These are phyloP conservation scores for Termitomyces sp. DNA, from an alignment of 768 basidiomycete genomes.

Conservation along the genomic window DNA sequence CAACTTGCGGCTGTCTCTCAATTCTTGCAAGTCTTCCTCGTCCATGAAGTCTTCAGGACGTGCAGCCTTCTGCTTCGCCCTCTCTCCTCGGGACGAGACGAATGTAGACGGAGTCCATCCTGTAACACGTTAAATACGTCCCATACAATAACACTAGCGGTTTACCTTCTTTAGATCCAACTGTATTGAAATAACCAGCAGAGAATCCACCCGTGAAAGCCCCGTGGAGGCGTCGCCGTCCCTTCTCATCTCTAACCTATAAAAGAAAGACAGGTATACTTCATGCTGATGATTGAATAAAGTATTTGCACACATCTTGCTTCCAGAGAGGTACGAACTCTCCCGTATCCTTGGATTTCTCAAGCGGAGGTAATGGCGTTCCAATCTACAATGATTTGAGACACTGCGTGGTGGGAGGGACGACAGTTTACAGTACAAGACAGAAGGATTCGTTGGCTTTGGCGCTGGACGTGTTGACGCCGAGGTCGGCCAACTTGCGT, in stretches of 20 bases:
- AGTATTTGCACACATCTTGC: slow-evolving; percentile 66
- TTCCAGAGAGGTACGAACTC: slow-evolving; percentile 99
- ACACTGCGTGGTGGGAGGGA: background rate
- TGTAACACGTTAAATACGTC: slow-evolving; percentile 22
- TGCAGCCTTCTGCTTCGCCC: slow-evolving; percentile 56
- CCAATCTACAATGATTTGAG: slow-evolving; percentile 59
- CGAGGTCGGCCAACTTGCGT: slow-evolving; percentile 15
- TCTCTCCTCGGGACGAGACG: slow-evolving; percentile 78
- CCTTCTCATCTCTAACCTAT: slow-evolving; percentile 90
- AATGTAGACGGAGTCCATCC: slow-evolving; percentile 96
- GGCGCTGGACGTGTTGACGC: slow-evolving; percentile 16
- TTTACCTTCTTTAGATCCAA: slow-evolving; percentile 93
- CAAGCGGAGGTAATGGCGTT: slow-evolving; percentile 90
- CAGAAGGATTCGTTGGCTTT: slow-evolving; percentile 16
- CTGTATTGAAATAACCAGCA: slow-evolving; percentile 95
- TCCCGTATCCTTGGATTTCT: slow-evolving; percentile 85
- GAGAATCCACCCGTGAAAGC: slow-evolving; percentile 99
- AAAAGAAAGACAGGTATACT: background rate
- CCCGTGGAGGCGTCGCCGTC: slow-evolving; percentile 88
- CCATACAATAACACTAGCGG: slow-evolving; percentile 8
- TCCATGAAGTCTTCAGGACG: slow-evolving; percentile 97
- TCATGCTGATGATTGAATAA: slow-evolving; percentile 1
- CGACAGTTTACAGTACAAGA: slow-evolving; percentile 8
- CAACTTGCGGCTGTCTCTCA: slow-evolving; percentile 66
- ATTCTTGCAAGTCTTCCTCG: slow-evolving; percentile 89